phyloP scores from a whole-genome alignment of 805 yeast species.

The Yarrowia bubula region DNA sequence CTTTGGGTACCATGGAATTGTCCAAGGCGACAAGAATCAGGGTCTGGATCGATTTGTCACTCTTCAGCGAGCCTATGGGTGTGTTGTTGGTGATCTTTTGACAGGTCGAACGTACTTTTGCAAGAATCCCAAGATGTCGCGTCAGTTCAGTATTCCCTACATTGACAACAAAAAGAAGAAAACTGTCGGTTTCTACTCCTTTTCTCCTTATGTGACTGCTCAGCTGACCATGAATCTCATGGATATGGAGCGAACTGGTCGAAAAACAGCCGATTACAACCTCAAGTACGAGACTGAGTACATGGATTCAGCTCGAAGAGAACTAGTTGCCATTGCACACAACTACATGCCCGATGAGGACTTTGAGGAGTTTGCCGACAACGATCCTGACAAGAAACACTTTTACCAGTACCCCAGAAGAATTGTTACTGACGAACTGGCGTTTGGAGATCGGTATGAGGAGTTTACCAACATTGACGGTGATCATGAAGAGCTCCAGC shows the following conservation, averaged over 20 bases:
- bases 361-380: no score
- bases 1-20: background rate
- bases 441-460: background rate
- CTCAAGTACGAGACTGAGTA: no score
- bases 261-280: no score
- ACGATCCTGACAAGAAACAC: background rate
- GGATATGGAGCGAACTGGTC: background rate
- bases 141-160: background rate
- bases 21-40: background rate
- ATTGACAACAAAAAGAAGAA: background rate
- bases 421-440: background rate
- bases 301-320: no score
- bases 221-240: background rate
- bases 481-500: background rate
- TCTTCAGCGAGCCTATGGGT: background rate
- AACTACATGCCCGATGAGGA: no score
- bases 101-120: background rate
- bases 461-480: background rate
- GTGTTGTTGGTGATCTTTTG: background rate
- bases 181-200: background rate
- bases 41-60: background rate
- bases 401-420: background rate
- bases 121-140: background rate
- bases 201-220: background rate
- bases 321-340: no score